Base-by-base conservation (phyloP, 805 yeast genomes). In the Ogataea henricii region DNA sequence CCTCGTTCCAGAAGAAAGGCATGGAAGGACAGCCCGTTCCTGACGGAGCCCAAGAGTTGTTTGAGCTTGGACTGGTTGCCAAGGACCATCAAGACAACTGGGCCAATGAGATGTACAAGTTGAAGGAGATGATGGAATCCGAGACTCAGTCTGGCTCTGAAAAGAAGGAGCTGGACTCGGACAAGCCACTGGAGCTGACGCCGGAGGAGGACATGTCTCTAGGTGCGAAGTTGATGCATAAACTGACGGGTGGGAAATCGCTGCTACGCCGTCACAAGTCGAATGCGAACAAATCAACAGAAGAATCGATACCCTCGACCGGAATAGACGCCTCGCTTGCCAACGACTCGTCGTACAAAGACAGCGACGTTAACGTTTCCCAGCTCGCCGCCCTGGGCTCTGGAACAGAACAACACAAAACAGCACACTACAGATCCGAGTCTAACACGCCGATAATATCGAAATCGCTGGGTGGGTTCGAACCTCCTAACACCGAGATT, bases 1-100 rank as follows among this genome's bases (percentile, higher is more conserved):
- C 89, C 18, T 89, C 96, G 8, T 91, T 91, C 82, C 94, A 86
- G 62, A 75, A 57, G 53, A 62, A 54, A 22, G 42, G 42, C 14
- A 22, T 25, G 16, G 51, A 50, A 10, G 35, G 33, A 4, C 35
- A 43, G 10, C 63, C 48, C 54, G 64, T 53, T 26, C 61, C 60
- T 5, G 67, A 62, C 23, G 71, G 65, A 14, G 71, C 72, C 20
- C 67, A 60, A 30, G 89, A 83, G 64, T 72, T 88, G 50, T 60
- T 82, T 34, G 96, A 91, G 2, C 74, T 89, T 51, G 96, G 96
- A 50, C 63, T 72, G 13, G 88, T 90, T n/a, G 96, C 95, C 3
- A 84, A 81, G 60, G 89, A 88, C 53, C 96, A 88, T 65, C 79
- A 82, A 55, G 78, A 73, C 37, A 77, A 86, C 61, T 83, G 94